Evolutionary conservation across 2,329 filamentous ascomycete genomes (phyloP), one percentile per base, ranked within the genome.

Genomic region (Diaporthe ilicicola): DNA sequence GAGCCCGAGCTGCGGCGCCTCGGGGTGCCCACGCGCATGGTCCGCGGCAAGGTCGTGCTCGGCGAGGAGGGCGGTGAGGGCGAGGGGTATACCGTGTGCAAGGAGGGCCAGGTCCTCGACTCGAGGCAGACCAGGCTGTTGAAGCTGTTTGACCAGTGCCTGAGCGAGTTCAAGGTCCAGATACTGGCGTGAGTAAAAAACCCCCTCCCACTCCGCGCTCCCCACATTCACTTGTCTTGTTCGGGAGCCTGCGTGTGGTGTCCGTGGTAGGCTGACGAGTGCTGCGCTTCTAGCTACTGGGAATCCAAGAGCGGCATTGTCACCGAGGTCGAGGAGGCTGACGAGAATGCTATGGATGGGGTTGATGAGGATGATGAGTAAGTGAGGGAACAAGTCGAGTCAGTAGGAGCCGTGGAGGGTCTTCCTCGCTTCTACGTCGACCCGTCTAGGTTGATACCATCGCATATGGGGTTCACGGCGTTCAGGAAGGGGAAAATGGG

Each of bases 1-100:
- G 96, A 99, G 88, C 94, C 94, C 13, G 95, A 94, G 81, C 86
- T 99, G 81, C 89, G 96, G 76, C 93, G 94, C 77, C 89, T 98
- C 78, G 94, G 94, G 69, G 91, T 99, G 81, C 96, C 96, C 46
- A 97, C 94, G 65, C 90, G 92, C 78, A 89, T 99, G 84, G 89
- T 94, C 72, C 94, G 93, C 86, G 96, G 96, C 71, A 94, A 92
- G 83, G 93, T 99, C 55, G 90, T 93, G 74, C 85, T 98, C 84
- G 83, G 50, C 74, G 87, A 84, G 73, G 81, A 79, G 67, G 91
- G 92, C 76, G 87, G 86, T 62, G 85, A 85, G 29, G 78, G 75
- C 10, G 83, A 85, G 68, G 85, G 84, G n/a, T 97, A 95, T 80
- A 87, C 87, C 12, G 90, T 99, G 62, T 98, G 95, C 84, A 91